Evolutionary conservation across 306 rosid species (phyloP).

Genomic region (Prunus salicina): DNA sequence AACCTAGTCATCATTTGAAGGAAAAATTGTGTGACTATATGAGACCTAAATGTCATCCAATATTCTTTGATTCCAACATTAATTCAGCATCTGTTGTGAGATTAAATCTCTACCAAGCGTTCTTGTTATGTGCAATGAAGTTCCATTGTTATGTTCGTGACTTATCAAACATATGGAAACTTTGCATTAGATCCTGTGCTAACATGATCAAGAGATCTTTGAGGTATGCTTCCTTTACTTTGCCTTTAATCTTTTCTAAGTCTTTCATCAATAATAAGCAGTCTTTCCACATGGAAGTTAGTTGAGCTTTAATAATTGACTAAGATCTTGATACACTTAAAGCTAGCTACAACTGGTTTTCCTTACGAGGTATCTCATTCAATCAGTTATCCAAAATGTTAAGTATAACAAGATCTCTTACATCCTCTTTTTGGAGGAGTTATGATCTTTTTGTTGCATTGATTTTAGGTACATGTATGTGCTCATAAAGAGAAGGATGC

Average conservation of each 20-base stretch:
- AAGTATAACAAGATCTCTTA: background rate
- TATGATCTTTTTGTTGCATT: conserved; percentile 17
- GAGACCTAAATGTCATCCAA: conserved; percentile 83
- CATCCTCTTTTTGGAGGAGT: background rate
- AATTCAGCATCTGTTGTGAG: conserved; percentile 81
- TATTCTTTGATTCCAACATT: conserved; percentile 80
- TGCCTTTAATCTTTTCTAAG: background rate
- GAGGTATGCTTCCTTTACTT: conserved; percentile 43
- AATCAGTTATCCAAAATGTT: background rate
- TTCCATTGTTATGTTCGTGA: conserved; percentile 67
- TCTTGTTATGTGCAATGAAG: conserved; percentile 83
- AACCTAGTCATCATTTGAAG: conserved; percentile 52
- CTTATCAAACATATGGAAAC: conserved; percentile 61
- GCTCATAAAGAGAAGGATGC: conserved; percentile 68
- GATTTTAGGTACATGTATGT: conserved; percentile 57
- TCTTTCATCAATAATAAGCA: background rate
- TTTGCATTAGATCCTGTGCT: conserved; percentile 29
- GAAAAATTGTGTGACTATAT: conserved; percentile 56
- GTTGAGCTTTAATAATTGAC: background rate
- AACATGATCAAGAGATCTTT: conserved; percentile 48
- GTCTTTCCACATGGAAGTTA: background rate
- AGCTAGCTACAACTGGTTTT: background rate
- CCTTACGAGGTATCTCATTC: too few relatives aligned
- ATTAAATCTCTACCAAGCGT: conserved; percentile 66
- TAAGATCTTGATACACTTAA: background rate